phyloP scores from a whole-genome alignment of 1,139 yeast genomes.

The Dujonia santamariae region DNA sequence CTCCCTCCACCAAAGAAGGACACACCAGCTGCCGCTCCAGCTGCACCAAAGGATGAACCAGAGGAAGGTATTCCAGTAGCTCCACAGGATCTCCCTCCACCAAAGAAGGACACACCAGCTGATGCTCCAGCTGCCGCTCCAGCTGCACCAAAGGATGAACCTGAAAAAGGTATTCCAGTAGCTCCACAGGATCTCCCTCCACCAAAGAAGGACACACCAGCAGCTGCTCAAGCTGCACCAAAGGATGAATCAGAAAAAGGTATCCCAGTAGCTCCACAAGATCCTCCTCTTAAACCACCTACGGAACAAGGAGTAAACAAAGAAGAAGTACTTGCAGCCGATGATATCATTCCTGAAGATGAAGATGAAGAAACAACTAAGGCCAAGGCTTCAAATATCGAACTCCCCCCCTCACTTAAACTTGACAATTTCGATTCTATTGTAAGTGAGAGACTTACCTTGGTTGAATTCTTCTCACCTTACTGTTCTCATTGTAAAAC shows the following conservation, averaged over 20 bases:
- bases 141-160: background rate
- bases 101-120: background rate
- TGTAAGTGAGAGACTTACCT: slow-evolving; percentile 46
- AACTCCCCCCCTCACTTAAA: slow-evolving; percentile 26
- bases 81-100: background rate
- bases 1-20: too few species aligned
- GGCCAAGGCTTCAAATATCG: slow-evolving; percentile 5
- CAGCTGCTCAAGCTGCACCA: background rate
- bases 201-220: slow-evolving; percentile 1
- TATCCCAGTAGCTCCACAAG: background rate
- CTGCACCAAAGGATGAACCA: background rate
- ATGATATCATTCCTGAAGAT: slow-evolving; percentile 9
- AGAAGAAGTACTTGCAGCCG: too few species aligned
- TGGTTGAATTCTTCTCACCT: slow-evolving; percentile 69
- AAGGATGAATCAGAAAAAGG: background rate
- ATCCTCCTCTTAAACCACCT: background rate
- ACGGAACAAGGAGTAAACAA: background rate
- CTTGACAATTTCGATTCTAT: slow-evolving; percentile 39
- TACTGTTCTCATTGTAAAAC: slow-evolving; percentile 67
- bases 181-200: background rate
- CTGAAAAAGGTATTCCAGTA: background rate
- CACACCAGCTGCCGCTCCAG: background rate
- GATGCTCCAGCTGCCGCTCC: background rate
- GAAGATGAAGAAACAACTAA: slow-evolving; percentile 5
- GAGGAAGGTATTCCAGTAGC: background rate